Evolutionary conservation across 257 asterid genomes (phyloP).

Genomic region (Dorcoceras hygrometricum): DNA sequence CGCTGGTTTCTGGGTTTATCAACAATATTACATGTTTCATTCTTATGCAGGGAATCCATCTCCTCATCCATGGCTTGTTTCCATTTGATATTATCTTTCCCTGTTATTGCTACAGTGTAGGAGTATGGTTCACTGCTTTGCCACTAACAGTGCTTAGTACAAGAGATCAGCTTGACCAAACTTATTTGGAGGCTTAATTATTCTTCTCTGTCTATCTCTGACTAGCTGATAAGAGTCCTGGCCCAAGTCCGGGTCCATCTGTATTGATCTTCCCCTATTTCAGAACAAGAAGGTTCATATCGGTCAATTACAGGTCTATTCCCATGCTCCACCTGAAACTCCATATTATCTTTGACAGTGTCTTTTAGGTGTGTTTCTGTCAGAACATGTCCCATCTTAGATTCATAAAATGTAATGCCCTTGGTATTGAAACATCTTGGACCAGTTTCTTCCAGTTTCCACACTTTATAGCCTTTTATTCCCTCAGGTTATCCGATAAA

Average conservation of each 20-base stretch:
- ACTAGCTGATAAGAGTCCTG: not conserved
- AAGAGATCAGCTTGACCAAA: not conserved
- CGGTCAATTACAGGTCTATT: too few species aligned
- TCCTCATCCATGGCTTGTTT: not conserved
- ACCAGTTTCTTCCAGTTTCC: not conserved
- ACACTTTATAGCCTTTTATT: not conserved
- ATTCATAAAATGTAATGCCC: not conserved
- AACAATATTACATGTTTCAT: too few species aligned
- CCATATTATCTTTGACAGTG: too few species aligned
- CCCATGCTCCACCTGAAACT: too few species aligned
- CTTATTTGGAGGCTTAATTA: not conserved
- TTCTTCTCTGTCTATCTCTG: not conserved
- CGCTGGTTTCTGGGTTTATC: too few species aligned
- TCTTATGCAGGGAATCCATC: too few species aligned
- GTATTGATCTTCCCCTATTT: not conserved
- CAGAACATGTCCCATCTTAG: not conserved
- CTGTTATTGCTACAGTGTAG: not conserved
- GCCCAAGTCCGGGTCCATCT: too few species aligned
- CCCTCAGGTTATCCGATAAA: not conserved
- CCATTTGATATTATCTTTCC: not conserved
- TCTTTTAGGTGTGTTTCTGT: too few species aligned
- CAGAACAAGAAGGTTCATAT: too few species aligned
- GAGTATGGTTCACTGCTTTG: not conserved
- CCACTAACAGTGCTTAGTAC: not conserved
- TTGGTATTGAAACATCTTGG: not conserved